Evolutionary conservation across 2,329 filamentous ascomycete genomes (phyloP).

Genomic region (Sphaerulina populicola): DNA sequence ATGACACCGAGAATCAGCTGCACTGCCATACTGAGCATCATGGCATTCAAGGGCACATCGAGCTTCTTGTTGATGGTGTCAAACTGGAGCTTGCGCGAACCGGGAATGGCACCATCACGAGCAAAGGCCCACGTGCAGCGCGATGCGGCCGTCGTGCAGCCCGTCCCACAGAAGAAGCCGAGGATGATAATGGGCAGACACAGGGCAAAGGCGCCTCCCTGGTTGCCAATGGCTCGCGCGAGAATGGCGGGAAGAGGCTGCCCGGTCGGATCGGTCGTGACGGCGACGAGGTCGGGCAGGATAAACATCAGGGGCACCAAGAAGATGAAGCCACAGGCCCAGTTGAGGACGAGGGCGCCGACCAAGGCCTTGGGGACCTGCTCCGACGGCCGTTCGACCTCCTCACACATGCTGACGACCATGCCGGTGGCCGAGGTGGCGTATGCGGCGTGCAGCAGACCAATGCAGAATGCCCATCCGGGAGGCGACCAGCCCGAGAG

Average conservation of each 20-base stretch:
- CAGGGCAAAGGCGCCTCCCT: slow-evolving; percentile 51
- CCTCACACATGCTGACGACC: slow-evolving; percentile 72
- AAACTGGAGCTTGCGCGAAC: slow-evolving; percentile 47
- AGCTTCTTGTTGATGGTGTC: slow-evolving; percentile 53
- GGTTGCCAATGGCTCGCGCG: slow-evolving; percentile 52
- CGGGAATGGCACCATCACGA: slow-evolving; percentile 61
- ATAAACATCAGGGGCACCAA: slow-evolving; percentile 62
- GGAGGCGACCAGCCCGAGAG: slow-evolving; percentile 59
- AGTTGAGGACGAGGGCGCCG: slow-evolving; percentile 55
- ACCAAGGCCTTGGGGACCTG: slow-evolving; percentile 70
- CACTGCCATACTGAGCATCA: slow-evolving; percentile 62
- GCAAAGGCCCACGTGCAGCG: slow-evolving; percentile 63
- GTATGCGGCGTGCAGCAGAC: slow-evolving; percentile 63
- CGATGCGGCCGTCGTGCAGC: slow-evolving; percentile 60
- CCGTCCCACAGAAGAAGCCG: slow-evolving; percentile 58
- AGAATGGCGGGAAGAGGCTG: slow-evolving; percentile 60
- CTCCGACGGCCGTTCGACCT: slow-evolving; percentile 56
- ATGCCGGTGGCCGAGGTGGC: slow-evolving; percentile 70
- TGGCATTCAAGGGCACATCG: slow-evolving; percentile 60
- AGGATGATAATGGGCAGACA: slow-evolving; percentile 58
- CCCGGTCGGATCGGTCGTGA: slow-evolving; percentile 44
- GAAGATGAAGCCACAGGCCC: slow-evolving; percentile 57
- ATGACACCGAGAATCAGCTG: slow-evolving; percentile 57
- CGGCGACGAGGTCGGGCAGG: slow-evolving; percentile 52
- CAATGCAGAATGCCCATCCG: slow-evolving; percentile 67